Evolutionary conservation across 2,329 filamentous ascomycete species (phyloP).

Genomic region (Arthrinium phaeospermum): DNA sequence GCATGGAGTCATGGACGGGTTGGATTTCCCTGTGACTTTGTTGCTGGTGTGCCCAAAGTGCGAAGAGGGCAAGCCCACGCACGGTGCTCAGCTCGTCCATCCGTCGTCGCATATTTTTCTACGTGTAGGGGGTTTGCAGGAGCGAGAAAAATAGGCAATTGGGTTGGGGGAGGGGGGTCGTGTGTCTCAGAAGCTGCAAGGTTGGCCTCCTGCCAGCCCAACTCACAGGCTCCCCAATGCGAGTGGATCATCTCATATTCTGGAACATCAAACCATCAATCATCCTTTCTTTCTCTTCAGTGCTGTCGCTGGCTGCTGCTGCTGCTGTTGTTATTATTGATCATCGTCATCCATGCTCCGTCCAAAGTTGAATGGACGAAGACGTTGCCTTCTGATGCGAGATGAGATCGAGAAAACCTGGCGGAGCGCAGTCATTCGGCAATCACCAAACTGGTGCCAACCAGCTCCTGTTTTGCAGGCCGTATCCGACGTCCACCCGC

Average conservation of each 20-base stretch:
- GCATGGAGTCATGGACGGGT: background rate
- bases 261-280: slow-evolving; percentile 11
- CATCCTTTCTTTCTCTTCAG: background rate
- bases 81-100: background rate
- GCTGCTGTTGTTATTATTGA: background rate
- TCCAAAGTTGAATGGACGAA: background rate
- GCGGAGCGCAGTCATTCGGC: background rate
- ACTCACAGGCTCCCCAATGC: background rate
- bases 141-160: background rate
- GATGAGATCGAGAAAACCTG: background rate
- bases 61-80: background rate
- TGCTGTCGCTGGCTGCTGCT: background rate
- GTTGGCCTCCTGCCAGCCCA: slow-evolving; percentile 1
- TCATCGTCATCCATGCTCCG: background rate
- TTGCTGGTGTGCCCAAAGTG: background rate
- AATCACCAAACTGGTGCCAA: background rate
- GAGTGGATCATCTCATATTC: slow-evolving; percentile 11
- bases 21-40: background rate
- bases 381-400: background rate
- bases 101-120: background rate
- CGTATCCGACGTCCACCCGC: background rate
- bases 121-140: slow-evolving; percentile 1
- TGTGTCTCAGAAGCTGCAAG: slow-evolving; percentile 14
- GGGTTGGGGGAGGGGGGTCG: background rate
- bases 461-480: background rate